Percentiles rank a stretch among this genome's conserved stretches.
Conservation (phyloP, 179 eudicot genomes). For the Vitellaria paradoxa region DNA sequence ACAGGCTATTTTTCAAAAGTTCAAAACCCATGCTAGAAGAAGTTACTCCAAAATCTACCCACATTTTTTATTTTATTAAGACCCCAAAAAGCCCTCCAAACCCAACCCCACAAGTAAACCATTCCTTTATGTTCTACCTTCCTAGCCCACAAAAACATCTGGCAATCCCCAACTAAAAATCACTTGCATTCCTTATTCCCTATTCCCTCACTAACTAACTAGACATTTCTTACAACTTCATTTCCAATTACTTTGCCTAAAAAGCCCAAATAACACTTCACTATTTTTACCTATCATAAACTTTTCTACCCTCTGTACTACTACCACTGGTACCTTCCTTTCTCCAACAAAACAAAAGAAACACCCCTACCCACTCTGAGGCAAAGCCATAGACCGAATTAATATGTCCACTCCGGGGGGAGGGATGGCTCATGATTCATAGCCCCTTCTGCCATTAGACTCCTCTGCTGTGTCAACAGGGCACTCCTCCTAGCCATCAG, state of each 20-base stretch:
- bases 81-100: no score
- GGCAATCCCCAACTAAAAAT: no score
- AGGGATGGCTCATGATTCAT: constrained; percentile 34
- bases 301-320: not conserved
- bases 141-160: no score
- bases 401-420: constrained; percentile 76
- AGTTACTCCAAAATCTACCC: no score
- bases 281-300: not conserved
- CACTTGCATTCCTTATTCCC: no score
- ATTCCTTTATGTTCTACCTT: no score
- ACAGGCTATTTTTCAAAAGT: no score
- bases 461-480: constrained; percentile 30
- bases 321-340: not conserved
- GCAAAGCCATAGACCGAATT: not conserved
- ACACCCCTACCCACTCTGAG: not conserved
- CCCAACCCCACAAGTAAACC: no score
- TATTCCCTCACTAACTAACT: no score
- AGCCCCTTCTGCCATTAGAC: constrained; percentile 10
- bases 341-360: constrained; percentile 17
- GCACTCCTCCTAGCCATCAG: constrained; percentile 48
- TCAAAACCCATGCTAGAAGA: no score
- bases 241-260: not conserved
- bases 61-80: no score
- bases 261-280: not conserved
- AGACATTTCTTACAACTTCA: not conserved